These are phyloP conservation scores for Beauveria bassiana DNA, from an alignment of 2,329 filamentous ascomycete genomes.

Conservation along the genomic window DNA sequence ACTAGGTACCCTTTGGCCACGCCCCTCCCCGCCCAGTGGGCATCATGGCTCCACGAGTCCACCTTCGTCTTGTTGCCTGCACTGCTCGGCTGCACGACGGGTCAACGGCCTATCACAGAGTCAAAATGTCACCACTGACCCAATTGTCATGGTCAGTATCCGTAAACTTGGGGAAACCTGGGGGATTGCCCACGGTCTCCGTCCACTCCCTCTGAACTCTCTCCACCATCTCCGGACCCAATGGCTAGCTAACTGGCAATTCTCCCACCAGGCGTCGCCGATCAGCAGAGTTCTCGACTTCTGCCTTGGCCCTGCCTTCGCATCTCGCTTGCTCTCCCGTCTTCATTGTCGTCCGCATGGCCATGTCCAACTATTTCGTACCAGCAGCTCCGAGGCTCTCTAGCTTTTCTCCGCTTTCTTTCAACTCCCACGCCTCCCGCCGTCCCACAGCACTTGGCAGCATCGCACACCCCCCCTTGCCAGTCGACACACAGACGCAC, in stretches of 20 bases:
- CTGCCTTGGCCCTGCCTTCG: background rate
- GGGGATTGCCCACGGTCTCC: constrained; percentile 5
- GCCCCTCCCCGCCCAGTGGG: background rate
- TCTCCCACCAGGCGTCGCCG: background rate
- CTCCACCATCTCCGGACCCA: background rate
- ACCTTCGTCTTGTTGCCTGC: background rate
- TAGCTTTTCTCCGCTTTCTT: constrained; percentile 2
- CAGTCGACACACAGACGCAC: constrained; percentile 5
- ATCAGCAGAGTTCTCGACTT: constrained; percentile 8
- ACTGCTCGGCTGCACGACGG: background rate
- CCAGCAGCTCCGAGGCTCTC: background rate
- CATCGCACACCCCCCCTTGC: constrained; percentile 4
- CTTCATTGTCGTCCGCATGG: background rate
- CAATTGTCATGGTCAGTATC: background rate
- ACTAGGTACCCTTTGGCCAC: background rate
- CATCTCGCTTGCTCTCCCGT: background rate
- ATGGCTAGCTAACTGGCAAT: background rate
- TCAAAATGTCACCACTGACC: background rate
- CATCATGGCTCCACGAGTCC: background rate
- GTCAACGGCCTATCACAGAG: background rate
- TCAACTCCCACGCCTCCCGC: background rate
- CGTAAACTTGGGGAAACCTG: constrained; percentile 10
- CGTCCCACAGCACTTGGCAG: background rate
- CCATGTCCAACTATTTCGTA: background rate
- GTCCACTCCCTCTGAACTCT: background rate